Evolutionary conservation across 148 eudicot genomes (phyloP).

Genomic region (Chenopodium album): DNA sequence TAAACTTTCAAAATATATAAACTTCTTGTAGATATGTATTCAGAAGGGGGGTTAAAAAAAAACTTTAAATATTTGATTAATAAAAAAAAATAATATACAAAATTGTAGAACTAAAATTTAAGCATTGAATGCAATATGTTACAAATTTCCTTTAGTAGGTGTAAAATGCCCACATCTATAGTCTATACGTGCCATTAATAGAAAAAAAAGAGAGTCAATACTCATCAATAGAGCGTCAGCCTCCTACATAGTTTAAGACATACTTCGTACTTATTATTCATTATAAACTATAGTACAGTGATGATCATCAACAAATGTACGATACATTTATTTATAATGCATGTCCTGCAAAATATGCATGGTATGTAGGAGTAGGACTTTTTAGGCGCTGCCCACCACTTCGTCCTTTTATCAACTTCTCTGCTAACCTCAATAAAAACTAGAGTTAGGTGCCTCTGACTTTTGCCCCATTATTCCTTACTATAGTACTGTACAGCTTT

Average conservation of each 20-base stretch:
- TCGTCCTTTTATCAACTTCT: neutral
- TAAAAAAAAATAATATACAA: too few relatives aligned
- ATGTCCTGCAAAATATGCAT: neutral
- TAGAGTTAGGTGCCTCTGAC: neutral
- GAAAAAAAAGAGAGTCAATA: neutral
- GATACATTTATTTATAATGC: neutral
- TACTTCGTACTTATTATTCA: neutral
- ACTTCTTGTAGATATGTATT: too few relatives aligned
- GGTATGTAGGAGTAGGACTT: neutral
- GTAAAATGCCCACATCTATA: neutral
- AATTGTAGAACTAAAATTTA: too few relatives aligned
- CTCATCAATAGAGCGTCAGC: too few relatives aligned
- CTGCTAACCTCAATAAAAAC: neutral
- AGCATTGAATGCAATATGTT: neutral
- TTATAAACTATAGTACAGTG: neutral
- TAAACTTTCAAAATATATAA: too few relatives aligned
- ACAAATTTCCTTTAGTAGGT: neutral
- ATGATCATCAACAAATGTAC: neutral
- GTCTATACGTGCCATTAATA: neutral
- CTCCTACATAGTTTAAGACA: neutral
- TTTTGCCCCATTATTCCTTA: neutral
- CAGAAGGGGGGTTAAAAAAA: too few relatives aligned
- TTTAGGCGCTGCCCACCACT: slow-evolving; percentile 2
- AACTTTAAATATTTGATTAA: too few relatives aligned
- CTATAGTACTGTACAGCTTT: neutral